These are phyloP conservation scores for Candida cerambycidarum DNA, from an alignment of 805 yeast species.

Conservation along the genomic window DNA sequence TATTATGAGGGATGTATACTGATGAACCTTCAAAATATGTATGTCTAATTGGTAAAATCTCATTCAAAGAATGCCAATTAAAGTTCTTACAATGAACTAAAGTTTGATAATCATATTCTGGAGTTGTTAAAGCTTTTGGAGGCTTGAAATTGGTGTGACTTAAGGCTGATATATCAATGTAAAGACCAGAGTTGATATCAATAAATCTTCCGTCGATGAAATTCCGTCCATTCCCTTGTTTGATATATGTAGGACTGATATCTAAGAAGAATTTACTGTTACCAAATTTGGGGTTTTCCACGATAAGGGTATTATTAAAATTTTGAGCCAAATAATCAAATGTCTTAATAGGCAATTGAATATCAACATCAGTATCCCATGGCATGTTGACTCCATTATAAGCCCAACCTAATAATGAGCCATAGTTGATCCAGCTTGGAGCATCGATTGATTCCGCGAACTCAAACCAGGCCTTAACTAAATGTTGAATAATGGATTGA, in stretches of 20 bases:
- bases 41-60: constrained; percentile 35
- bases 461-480: constrained; percentile 37
- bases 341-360: constrained; percentile 27
- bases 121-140: constrained; percentile 14
- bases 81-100: constrained; percentile 39
- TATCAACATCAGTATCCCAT: constrained; percentile 32
- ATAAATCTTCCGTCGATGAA: constrained; percentile 39
- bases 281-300: constrained; percentile 33
- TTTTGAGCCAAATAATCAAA: constrained; percentile 25
- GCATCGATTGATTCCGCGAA: constrained; percentile 32
- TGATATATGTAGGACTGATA: constrained; percentile 25
- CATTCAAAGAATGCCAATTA: constrained; percentile 40
- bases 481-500: constrained; percentile 37
- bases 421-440: constrained; percentile 30
- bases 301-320: constrained; percentile 23
- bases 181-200: constrained; percentile 39
- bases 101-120: constrained; percentile 16
- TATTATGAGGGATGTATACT: constrained; percentile 35
- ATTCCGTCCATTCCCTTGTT: constrained; percentile 44
- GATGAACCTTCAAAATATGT: constrained; percentile 38
- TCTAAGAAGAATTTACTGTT: constrained; percentile 26
- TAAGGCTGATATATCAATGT: constrained; percentile 46
- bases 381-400: constrained; percentile 33
- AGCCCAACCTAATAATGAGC: constrained; percentile 31
- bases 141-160: constrained; percentile 24